phyloP scores from a whole-genome alignment of 176 grass and related monocot genomes.

The Phoenix dactylifera region DNA sequence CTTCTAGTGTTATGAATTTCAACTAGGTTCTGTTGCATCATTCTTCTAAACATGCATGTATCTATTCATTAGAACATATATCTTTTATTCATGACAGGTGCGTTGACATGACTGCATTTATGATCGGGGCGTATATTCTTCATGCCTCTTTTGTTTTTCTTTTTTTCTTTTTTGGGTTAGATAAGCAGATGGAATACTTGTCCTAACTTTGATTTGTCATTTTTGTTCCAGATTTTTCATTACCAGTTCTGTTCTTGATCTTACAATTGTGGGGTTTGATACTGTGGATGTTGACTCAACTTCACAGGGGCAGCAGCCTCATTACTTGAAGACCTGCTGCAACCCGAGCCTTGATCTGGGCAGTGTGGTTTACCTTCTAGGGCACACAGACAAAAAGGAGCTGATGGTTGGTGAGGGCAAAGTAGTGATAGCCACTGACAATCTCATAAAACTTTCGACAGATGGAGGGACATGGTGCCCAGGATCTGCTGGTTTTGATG shows the following conservation, averaged over 20 bases:
- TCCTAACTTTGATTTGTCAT: slow-evolving; percentile 1
- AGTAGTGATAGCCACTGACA: slow-evolving; percentile 73
- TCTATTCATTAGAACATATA: too few species aligned
- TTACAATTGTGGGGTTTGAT: slow-evolving; percentile 90
- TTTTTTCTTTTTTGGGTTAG: too few species aligned
- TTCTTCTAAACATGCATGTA: too few species aligned
- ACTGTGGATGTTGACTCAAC: slow-evolving; percentile 39
- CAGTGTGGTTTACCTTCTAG: slow-evolving; percentile 64
- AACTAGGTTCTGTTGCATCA: too few species aligned
- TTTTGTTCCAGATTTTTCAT: slow-evolving; percentile 70
- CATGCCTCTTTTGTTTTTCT: too few species aligned
- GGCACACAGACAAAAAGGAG: slow-evolving; percentile 55
- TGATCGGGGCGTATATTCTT: too few species aligned
- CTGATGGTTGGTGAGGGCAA: slow-evolving; percentile 68
- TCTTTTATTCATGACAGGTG: too few species aligned
- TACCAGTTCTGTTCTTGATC: slow-evolving; percentile 81
- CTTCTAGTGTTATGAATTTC: too few species aligned
- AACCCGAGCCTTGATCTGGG: slow-evolving; percentile 67
- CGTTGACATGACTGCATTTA: too few species aligned
- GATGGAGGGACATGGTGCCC: slow-evolving; percentile 60
- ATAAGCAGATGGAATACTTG: too few species aligned
- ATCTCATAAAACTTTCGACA: slow-evolving; percentile 61
- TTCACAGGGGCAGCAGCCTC: slow-evolving; percentile 38
- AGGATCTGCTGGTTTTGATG: slow-evolving; percentile 84
- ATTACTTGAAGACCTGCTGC: slow-evolving; percentile 69